Base-by-base conservation (phyloP, 331 rosid genomes). In the Spiraea crenata region DNA sequence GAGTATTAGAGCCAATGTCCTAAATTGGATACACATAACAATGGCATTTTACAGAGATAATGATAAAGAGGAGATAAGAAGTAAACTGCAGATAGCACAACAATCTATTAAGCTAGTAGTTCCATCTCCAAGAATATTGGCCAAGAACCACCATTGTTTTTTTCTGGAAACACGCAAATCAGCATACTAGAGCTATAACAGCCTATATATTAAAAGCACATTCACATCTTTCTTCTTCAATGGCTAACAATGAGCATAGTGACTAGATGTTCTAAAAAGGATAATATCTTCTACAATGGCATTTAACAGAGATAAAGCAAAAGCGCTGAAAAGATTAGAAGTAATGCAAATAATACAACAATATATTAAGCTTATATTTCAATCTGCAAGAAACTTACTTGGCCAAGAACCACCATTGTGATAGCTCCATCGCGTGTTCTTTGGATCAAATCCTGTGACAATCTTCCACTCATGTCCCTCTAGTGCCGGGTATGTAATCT, bases 401-500 rank as follows among this genome's bases (percentile, higher is more conserved):
- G 96, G 96, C 96, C 96, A 90, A 45, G 96, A 90, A 78, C 96
- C 96, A n/a, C 91, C 96, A 7, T 90, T 90, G 74, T 85, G 96
- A 74, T 90, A 90, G 76, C 91, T 85, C 91, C 93, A 90, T 76
- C 93, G 76, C 5, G 92, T 89, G 69, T 90, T 87, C 68, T 90
- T 90, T 0, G 96, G 86, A 81, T 90, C 96, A 71, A 76, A 84
- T 40, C 93, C 91, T 14, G 93, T 90, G 37, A 83, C 35, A 50
- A 74, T 74, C 60, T 76, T 73, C 93, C 91, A 90, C 60, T 87
- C 96, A 50, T 87, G 86, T 64, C 74, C 78, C 75, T 87, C 91
- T 15, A 90, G 46, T 39, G 96, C 96, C 39, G 96, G 93, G 77
- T 90, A 90, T 74, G 88, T 82, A 65, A 90, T 88, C 80, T 90